phyloP scores from a whole-genome alignment of 371 early-diverging fungal species.

The Lichtheimia ornata region DNA sequence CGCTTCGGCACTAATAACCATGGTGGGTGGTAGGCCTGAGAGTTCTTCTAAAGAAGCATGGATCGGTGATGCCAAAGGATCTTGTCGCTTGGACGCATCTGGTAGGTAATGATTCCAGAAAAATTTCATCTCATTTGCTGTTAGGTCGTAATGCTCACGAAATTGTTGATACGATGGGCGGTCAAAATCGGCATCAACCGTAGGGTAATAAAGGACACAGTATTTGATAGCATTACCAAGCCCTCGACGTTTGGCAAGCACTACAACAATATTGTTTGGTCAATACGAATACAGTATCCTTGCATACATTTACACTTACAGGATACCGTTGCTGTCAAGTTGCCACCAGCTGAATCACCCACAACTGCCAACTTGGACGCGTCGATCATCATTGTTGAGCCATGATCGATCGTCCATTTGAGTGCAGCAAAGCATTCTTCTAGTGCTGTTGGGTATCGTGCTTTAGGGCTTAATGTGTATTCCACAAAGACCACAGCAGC shows the following conservation, averaged over 20 bases:
- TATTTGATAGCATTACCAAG: constrained; percentile 2
- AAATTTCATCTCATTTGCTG: background rate
- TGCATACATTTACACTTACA: constrained; percentile 11
- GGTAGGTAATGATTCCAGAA: background rate
- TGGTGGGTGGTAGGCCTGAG: constrained; percentile 31
- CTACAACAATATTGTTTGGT: background rate
- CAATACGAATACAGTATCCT: no score
- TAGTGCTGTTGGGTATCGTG: constrained; percentile 29
- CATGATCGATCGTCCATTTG: constrained; percentile 25
- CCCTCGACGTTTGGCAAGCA: constrained; percentile 13
- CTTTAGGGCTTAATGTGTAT: constrained; percentile 24
- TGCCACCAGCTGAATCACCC: constrained; percentile 42
- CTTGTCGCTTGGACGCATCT: background rate
- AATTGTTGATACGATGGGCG: constrained; percentile 5
- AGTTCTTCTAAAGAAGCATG: constrained; percentile 24
- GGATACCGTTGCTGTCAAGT: constrained; percentile 27
- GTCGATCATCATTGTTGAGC: constrained; percentile 18
- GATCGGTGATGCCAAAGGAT: constrained; percentile 18
- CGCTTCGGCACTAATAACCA: constrained; percentile 32
- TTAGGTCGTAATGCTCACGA: background rate
- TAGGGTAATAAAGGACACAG: constrained; percentile 14
- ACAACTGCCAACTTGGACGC: constrained; percentile 25
- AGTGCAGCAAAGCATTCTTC: constrained; percentile 35
- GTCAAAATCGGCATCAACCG: constrained; percentile 11
- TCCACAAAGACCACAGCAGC: constrained; percentile 26